phyloP scores from a whole-genome alignment of 306 rosid species.

The Arachis hypogaea region DNA sequence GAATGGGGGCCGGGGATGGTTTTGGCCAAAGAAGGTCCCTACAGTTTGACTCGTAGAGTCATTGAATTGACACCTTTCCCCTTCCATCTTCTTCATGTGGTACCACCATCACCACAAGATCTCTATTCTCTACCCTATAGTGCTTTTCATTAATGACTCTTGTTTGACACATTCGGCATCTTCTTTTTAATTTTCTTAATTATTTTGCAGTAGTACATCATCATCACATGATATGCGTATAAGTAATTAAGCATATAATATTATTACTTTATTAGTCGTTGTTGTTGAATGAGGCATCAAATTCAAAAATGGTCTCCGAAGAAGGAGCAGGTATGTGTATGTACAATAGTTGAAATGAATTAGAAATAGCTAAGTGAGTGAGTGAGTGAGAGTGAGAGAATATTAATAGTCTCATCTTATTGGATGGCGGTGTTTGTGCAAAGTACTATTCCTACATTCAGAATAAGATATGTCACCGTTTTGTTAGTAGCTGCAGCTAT shows the following conservation, averaged over 20 bases:
- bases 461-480: neutral
- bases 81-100: constrained; percentile 27
- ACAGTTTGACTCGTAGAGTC: constrained; percentile 38
- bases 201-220: neutral
- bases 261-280: too few species aligned
- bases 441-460: constrained; percentile 23
- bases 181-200: neutral
- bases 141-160: constrained; percentile 24
- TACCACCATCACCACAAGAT: constrained; percentile 42
- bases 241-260: too few species aligned
- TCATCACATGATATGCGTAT: neutral
- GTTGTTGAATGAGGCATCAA: too few species aligned
- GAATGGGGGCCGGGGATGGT: neutral
- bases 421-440: constrained; percentile 11
- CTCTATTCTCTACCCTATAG: neutral
- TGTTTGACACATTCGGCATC: constrained; percentile 33
- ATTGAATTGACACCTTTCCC: constrained; percentile 30
- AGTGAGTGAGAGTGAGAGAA: neutral
- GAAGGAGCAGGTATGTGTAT: neutral
- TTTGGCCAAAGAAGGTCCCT: constrained; percentile 45
- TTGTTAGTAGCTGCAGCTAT: neutral
- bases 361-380: neutral
- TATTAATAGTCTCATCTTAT: neutral
- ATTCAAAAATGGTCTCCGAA: constrained; percentile 18
- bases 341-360: too few species aligned